Evolutionary conservation across 2,329 filamentous ascomycete species (phyloP).

Genomic region (Pseudocercospora ulei): DNA sequence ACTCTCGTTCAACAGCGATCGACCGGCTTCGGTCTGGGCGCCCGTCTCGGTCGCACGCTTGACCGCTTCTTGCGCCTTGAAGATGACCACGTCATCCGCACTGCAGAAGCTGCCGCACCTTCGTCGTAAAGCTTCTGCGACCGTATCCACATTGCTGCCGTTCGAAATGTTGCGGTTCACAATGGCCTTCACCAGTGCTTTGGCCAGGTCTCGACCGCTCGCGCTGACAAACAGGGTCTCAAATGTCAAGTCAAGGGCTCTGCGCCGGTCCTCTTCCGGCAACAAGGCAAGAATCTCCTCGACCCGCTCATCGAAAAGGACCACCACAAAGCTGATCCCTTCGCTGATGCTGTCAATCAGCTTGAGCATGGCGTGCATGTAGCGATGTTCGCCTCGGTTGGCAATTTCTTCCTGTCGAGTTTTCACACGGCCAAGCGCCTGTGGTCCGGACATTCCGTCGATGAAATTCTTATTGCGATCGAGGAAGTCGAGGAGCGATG

Average conservation of each 20-base stretch:
- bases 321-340: constrained; percentile 89
- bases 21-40: constrained; percentile 62
- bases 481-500: constrained; percentile 70
- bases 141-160: constrained; percentile 92
- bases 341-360: constrained; percentile 87
- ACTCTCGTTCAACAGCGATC: constrained; percentile 78
- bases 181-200: constrained; percentile 91
- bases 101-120: constrained; percentile 96
- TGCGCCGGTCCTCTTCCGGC: constrained; percentile 57
- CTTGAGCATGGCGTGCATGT: constrained; percentile 73
- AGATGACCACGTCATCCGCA: constrained; percentile 91
- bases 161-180: constrained; percentile 96
- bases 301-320: constrained; percentile 87
- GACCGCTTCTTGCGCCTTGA: constrained; percentile 92
- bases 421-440: constrained; percentile 65
- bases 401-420: constrained; percentile 86
- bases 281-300: constrained; percentile 75
- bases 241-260: constrained; percentile 69
- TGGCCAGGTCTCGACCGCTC: constrained; percentile 78
- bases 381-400: constrained; percentile 86
- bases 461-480: constrained; percentile 83
- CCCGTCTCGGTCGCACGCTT: constrained; percentile 77
- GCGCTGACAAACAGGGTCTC: constrained; percentile 74
- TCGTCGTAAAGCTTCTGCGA: constrained; percentile 84
- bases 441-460: constrained; percentile 83